Percentiles rank a stretch among this genome's conserved stretches.
Evolutionary conservation across 352 stramenopile genomes (phyloP).

Genomic region (Pythium pyrilobum): DNA sequence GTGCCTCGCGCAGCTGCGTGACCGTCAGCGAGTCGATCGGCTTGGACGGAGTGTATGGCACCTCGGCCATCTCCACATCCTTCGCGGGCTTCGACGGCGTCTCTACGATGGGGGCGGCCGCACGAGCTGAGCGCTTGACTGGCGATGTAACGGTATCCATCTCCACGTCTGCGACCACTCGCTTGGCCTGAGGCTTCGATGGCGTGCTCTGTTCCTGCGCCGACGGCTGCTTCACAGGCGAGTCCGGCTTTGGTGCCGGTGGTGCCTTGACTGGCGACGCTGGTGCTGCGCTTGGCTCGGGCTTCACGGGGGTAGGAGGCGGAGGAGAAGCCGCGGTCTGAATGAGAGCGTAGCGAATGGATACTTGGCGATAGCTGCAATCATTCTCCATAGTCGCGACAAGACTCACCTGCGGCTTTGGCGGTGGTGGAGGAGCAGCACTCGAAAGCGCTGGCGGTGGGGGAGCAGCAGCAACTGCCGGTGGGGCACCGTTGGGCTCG

Average conservation of each 20-base stretch:
- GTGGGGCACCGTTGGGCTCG: constrained; percentile 21
- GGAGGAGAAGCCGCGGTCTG: not conserved
- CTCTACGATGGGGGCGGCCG: not conserved
- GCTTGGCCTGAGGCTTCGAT: constrained; percentile 5
- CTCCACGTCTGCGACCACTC: constrained; percentile 1
- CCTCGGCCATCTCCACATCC: constrained; percentile 63
- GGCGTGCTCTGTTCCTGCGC: constrained; percentile 16
- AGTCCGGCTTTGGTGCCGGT: constrained; percentile 1
- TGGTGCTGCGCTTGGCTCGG: not conserved
- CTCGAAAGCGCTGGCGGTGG: constrained; percentile 6
- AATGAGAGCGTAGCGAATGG: not conserved
- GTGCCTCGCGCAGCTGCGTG: constrained; percentile 51
- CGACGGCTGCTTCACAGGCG: constrained; percentile 1
- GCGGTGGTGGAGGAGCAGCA: constrained; percentile 25
- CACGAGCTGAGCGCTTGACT: not conserved
- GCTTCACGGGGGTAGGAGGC: constrained; percentile 8
- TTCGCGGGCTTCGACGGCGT: constrained; percentile 16
- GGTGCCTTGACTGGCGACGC: constrained; percentile 2
- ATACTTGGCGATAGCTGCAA: not conserved
- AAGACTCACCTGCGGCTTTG: constrained; percentile 2
- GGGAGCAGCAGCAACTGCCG: constrained; percentile 12
- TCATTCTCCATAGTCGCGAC: too few relatives aligned
- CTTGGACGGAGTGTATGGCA: constrained; percentile 60
- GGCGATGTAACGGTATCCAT: constrained; percentile 10
- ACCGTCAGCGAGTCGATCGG: constrained; percentile 79